Evolutionary conservation across 2,329 filamentous ascomycete genomes (phyloP), one percentile per base, ranked within the genome.

Genomic region (Dactylellina drechsleri): DNA sequence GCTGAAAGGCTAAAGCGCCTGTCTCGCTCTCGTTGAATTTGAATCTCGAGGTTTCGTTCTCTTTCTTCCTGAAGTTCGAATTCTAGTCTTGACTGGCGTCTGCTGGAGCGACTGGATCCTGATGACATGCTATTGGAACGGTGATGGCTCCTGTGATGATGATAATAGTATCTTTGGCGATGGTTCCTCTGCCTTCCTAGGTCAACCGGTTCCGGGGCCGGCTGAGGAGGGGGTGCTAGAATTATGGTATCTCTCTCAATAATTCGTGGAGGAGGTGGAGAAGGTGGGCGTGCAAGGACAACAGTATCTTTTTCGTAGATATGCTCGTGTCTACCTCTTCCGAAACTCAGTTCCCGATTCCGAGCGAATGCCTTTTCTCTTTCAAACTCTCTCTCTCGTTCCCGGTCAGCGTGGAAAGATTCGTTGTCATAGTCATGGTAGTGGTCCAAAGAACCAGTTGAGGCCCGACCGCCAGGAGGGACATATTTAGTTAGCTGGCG

Each of bases 211-310:
- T 75, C 64, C 12, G 47, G 62, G 13, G 52, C 31, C 8, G 64
- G 71, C n/a, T 64, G 71, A 18, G 71, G 71, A 36, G 71, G 71
- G 15, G 57, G 71, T 8, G 71, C 71, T 7, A 75, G 57, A 65
- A 75, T 75, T n/a, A 75, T 75, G 4, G 71, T 75, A 52, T 75
- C 71, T 40, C 71, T 58, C 64, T 75, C 71, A 45, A 75, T 75
- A 16, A 75, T 75, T 36, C 71, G 64, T 56, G 71, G 71, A 31
- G 71, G 71, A 13, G 71, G 58, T n/a, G 71, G 71, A 7, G 71
- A 75, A 13, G 64, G 71, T 20, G 57, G 71, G 18, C 71, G 57
- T 15, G 71, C 71, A 23, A 75, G 71, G 10, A 75, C 71, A 26
- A 75, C 8, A 31, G 71, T 75, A 64, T 75, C 71, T 36, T 75